Evolutionary conservation across 2,329 filamentous ascomycete genomes (phyloP), one percentile per base, ranked within the genome.

Genomic region (Fusarium dimerum): DNA sequence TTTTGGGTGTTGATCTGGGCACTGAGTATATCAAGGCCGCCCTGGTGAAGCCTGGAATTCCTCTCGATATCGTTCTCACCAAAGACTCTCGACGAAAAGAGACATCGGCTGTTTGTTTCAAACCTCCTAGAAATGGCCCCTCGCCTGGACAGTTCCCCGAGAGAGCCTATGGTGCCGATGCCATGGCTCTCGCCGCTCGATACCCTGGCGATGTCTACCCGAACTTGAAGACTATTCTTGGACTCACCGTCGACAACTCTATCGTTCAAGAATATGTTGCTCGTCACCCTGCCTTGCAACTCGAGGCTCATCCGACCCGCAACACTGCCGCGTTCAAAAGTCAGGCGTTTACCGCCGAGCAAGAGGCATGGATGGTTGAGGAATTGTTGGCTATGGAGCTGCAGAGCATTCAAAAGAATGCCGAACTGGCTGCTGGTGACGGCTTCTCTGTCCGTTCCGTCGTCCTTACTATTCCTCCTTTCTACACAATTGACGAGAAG

Each of bases 81-180:
- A 99, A 97, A 72, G 94, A 99, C 76, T 97, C 94, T 30, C 90
- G 96, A 73, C 88, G 94, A 68, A 99, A 99, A 79, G 94, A 99
- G 72, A 84, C 83, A 20, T 90, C 92, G 2, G 92, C 92, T 40
- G 86, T 99, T 62, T 89, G 91, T 41, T 97, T 99, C 78, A 97
- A 99, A 76, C 91, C 92, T 38, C 80, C 84, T n/a, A 83, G 83
- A 63, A 77, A 81, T 65, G 83, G 81, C 49, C 78, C 84, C 53
- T 81, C 82, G 66, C 78, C 78, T 61, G 86, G 83, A 48, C 74
- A 78, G 16, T 97, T 88, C 71, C 94, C 94, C 39, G 94, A 99
- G 75, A 83, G 94, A 66, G 83, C 88, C 52, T 99, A 97, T 69
- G 94, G 94, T 69, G 89, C 89, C 60, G 92, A 97, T 76, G 93